Base-by-base conservation (phyloP, 805 yeast genomes). In the Sungouiozyma intestinalis region DNA sequence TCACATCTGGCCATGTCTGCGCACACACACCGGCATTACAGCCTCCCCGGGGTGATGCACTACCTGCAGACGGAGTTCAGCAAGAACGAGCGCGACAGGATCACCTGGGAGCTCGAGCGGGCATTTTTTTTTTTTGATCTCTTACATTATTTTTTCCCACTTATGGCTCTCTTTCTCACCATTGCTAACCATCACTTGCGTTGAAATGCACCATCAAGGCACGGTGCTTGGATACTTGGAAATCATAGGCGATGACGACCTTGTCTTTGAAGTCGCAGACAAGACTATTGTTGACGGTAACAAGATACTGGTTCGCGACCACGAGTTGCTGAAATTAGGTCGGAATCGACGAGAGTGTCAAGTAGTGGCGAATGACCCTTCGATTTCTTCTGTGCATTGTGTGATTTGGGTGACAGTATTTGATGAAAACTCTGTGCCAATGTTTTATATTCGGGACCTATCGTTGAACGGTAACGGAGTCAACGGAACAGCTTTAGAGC, bases 381-480 rank as follows among this genome's bases (percentile, higher is more conserved):
- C 66, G 2, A 57, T 76, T 2, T 75, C 81, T 0, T 49, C 64
- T 2, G 42, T 60, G 0, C 83, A 77, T 49, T 76, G 74, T 41
- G 48, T 58, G 6, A 48, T 74, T 3, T 74, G 78, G 78, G 57
- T 63, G 0, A 60, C 71, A 3, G 62, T 69, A 35, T 77, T 77
- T 52, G 81, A 76, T 51, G 67, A 66, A 0, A 58, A 61, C 3
- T 65, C 70, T 5, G 51, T 65, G 1, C 75, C 77, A 0, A 46
- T 74, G 45, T 64, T 70, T 15, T 77, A 76, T 48, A 47, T 77
- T 9, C 69, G 68, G 42, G 81, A 76, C 47, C 40, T 48, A 2
- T 74, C 81, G 0, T 52, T 68, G 18, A 77, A 77, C 58, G 81
- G 81, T 2, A 68, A 73, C 1, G 60, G 47, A 34, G 50, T 76